Evolutionary conservation across 2,329 filamentous ascomycete genomes (phyloP).

Genomic region (Cercospora nicotianae): DNA sequence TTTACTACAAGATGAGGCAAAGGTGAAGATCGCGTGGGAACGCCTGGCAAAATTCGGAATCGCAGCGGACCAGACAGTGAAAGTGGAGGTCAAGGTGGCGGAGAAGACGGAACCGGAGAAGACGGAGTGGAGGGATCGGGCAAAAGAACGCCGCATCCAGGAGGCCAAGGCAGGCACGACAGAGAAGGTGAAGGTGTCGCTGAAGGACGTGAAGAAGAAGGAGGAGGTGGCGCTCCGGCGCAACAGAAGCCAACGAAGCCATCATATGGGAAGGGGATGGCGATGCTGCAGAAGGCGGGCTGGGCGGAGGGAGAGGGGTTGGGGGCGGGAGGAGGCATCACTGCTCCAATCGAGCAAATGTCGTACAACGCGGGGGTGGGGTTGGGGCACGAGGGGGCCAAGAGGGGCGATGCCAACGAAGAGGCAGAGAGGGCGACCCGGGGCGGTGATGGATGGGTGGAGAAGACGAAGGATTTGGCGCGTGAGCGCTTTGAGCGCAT

Average conservation of each 20-base stretch:
- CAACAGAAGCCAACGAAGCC: constrained; percentile 27
- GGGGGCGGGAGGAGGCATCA: constrained; percentile 61
- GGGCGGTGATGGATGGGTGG: constrained; percentile 58
- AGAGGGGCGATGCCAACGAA: constrained; percentile 66
- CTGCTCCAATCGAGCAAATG: constrained; percentile 63
- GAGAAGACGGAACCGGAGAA: constrained; percentile 12
- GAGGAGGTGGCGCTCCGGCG: not conserved
- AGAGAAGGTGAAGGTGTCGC: constrained; percentile 23
- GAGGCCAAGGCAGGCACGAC: constrained; percentile 51
- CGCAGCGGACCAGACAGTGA: constrained; percentile 23
- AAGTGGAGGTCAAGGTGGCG: constrained; percentile 5
- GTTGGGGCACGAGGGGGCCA: constrained; percentile 67
- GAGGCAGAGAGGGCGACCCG: constrained; percentile 63
- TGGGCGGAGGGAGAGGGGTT: constrained; percentile 67
- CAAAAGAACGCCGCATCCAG: constrained; percentile 65
- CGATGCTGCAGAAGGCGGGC: constrained; percentile 69
- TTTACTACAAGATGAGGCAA: constrained; percentile 54
- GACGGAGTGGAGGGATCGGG: constrained; percentile 62
- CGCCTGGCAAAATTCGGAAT: constrained; percentile 25
- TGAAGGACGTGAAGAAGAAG: constrained; percentile 30
- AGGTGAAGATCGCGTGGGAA: constrained; percentile 38
- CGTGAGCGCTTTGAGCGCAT: constrained; percentile 65
- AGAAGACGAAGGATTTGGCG: constrained; percentile 64
- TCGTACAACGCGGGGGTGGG: constrained; percentile 69
- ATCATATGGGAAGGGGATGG: constrained; percentile 34